Conservation (phyloP, 768 basidiomycete genomes). For the Infundibulicybe gibba region DNA sequence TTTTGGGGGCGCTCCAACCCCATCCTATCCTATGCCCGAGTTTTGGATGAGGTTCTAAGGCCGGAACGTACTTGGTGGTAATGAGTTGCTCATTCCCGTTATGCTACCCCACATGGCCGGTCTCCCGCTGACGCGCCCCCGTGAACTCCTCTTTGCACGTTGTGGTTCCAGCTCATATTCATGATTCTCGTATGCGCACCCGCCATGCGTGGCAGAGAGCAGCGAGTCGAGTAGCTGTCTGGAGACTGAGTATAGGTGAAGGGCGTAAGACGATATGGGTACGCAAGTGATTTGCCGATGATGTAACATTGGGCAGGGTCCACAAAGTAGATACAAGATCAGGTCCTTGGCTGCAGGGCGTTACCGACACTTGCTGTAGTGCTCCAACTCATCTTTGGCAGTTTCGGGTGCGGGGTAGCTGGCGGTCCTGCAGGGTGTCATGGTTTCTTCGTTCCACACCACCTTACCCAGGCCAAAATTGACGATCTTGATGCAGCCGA, state of each 20-base stretch:
- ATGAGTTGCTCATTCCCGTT: too few species aligned
- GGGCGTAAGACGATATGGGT: conserved; percentile 93
- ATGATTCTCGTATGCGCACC: conserved; percentile 61
- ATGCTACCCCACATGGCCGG: conserved; percentile 33
- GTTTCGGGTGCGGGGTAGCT: conserved; percentile 99
- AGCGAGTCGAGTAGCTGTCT: conserved; percentile 80
- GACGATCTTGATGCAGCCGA: conserved; percentile 97
- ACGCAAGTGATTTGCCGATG: conserved; percentile 95
- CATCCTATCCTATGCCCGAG: too few species aligned
- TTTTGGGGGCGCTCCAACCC: too few species aligned
- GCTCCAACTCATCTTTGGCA: conserved; percentile 98
- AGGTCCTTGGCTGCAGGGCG: conserved; percentile 78
- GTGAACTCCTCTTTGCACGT: not conserved
- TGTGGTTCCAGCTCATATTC: conserved; percentile 39
- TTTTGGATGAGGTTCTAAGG: too few species aligned
- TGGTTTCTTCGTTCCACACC: conserved; percentile 98
- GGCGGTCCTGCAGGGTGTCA: conserved; percentile 99
- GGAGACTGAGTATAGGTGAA: conserved; percentile 36
- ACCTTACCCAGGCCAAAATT: conserved; percentile 98
- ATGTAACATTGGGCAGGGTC: conserved; percentile 95
- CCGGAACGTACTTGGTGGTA: too few species aligned
- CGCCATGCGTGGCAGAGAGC: conserved; percentile 73
- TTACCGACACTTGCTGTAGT: conserved; percentile 74
- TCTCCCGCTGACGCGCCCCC: conserved; percentile 13
- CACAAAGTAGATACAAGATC: conserved; percentile 92